Evolutionary conservation across 73 alveolate genomes (phyloP), one percentile per base, ranked within the genome.

Genomic region (Paramecium sonneborni): DNA sequence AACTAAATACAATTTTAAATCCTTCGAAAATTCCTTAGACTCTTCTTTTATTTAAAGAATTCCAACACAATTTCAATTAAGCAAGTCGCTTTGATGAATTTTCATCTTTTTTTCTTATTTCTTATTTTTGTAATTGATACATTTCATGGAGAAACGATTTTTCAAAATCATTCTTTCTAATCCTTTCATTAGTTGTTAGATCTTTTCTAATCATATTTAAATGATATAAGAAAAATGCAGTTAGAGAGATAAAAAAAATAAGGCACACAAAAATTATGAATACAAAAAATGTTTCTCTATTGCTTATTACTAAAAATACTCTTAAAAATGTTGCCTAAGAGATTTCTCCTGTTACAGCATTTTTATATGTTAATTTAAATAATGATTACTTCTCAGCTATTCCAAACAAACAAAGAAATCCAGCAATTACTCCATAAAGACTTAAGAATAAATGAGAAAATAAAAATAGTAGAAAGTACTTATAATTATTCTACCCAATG

Each of bases 101-200:
- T 14, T 79, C 90, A 79, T 74, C 57, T 39, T 74, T 21, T 21
- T 46, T 62, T 12, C 37, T 82, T 70, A 70, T 56, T 21, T 69
- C 15, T 11, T 5, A 18, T 20, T 58, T 52, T 43, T 68, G 32
- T 20, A 88, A 32, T 30, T 68, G 15, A 39, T 88, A 32, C 26
- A 72, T 26, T 70, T 88, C 94, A 12, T 41, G 15, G 18, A 44
- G 48, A 70, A 28, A 56, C 4, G 39, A 41, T 37, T 34, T 70
- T n/a, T 57, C 56, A 62, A 88, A 88, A 30, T 88, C 94, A 48
- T 85, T 88, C 55, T 85, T 88, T 35, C 74, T 88, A 12, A 88
- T 52, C 55, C 94, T 88, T 24, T 88, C 94, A 69, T 88, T 88
- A 18, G 94, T 88, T 21, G 94, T 88, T 58, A 28, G 34, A 70